Evolutionary conservation across 2,329 filamentous ascomycete species (phyloP).

Genomic region (Neonectria sp.): DNA sequence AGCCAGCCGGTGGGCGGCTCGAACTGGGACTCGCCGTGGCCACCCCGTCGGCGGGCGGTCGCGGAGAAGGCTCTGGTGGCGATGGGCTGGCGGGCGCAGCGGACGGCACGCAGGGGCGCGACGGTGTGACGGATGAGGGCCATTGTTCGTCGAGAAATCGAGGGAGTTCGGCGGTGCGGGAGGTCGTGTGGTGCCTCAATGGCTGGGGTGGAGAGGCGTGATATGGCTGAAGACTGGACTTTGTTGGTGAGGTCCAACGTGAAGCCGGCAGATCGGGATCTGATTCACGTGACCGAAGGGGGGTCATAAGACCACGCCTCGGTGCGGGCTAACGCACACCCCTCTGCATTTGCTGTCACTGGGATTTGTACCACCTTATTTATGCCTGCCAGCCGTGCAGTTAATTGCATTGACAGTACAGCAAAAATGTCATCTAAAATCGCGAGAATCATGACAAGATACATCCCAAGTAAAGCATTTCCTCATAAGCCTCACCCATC

Average conservation of each 20-base stretch:
- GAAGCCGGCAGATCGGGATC: conserved; percentile 43
- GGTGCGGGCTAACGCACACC: conserved; percentile 16
- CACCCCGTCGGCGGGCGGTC: conserved; percentile 59
- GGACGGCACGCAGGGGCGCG: conserved; percentile 55
- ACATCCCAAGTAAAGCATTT: background rate
- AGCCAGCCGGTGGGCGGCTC: conserved; percentile 94
- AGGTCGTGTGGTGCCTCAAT: conserved; percentile 48
- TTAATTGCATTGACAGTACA: background rate
- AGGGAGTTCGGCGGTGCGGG: conserved; percentile 41
- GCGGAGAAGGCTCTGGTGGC: conserved; percentile 60
- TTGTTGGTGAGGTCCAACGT: conserved; percentile 36
- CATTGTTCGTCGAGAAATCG: conserved; percentile 49
- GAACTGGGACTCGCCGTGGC: conserved; percentile 78
- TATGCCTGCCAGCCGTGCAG: background rate
- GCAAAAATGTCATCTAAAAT: background rate
- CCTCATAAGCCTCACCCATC: background rate
- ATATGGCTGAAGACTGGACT: conserved; percentile 40
- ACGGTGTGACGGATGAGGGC: conserved; percentile 55
- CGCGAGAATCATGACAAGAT: background rate
- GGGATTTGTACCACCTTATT: background rate
- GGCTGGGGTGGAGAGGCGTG: conserved; percentile 45
- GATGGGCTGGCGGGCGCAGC: conserved; percentile 55
- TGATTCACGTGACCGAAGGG: conserved; percentile 42
- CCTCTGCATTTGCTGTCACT: background rate
- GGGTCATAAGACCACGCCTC: conserved; percentile 28